Percentiles rank a stretch among this genome's conserved stretches.
These are phyloP conservation scores for Pyrenophora tritici-repentis DNA, from an alignment of 2,329 filamentous ascomycete species.

Conservation along the genomic window DNA sequence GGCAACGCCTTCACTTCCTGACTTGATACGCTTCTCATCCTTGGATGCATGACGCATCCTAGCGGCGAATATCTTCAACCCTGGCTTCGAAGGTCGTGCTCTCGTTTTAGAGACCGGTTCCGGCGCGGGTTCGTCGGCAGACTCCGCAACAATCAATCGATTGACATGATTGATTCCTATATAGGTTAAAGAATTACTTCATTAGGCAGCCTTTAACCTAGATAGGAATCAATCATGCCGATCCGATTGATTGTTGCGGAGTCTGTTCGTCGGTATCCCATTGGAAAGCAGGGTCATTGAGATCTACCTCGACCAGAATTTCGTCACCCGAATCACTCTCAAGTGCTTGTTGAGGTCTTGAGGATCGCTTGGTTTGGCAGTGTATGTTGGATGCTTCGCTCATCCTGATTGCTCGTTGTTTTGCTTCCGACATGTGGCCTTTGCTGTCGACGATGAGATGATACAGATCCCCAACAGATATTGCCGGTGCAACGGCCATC, in stretches of 20 bases:
- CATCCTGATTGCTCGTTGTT: constrained; percentile 4
- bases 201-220: too few relatives aligned
- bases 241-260: too few relatives aligned
- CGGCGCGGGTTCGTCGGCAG: constrained; percentile 5
- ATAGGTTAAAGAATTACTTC: too few relatives aligned
- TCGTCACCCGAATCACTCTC: constrained; percentile 3
- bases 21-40: neutral
- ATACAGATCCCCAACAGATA: constrained; percentile 23
- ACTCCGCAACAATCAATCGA: too few relatives aligned
- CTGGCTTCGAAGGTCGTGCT: neutral
- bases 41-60: neutral
- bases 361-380: neutral
- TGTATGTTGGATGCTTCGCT: neutral
- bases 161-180: too few relatives aligned
- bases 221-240: too few relatives aligned
- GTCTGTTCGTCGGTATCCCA: constrained; percentile 20
- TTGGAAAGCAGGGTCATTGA: constrained; percentile 15
- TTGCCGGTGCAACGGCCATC: constrained; percentile 22
- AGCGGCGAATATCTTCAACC: neutral
- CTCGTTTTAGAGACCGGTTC: neutral
- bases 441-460: constrained; percentile 20
- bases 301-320: constrained; percentile 23
- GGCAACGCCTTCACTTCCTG: neutral
- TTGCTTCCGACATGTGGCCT: constrained; percentile 8
- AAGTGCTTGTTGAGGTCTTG: neutral